A percentile compares a stretch with the other conserved stretches of the same genome.
phyloP scores from a whole-genome alignment of 495 filamentous ascomycete genomes.

The Mytilinidion resinicola region DNA sequence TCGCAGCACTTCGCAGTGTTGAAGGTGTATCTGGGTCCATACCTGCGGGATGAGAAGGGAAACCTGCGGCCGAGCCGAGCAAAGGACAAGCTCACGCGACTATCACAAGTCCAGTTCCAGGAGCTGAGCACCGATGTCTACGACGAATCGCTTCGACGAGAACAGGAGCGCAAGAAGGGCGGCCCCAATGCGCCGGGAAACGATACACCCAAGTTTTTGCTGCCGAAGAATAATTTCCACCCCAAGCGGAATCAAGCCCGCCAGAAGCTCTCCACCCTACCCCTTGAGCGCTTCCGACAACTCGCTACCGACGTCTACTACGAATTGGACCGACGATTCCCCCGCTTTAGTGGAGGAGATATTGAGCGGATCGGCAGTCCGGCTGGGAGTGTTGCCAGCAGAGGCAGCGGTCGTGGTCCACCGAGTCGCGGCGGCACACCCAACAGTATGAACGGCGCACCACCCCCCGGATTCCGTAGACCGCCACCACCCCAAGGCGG shows the following conservation, averaged over 20 bases:
- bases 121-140: constrained; percentile 97
- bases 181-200: constrained; percentile 45
- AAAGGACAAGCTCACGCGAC: constrained; percentile 81
- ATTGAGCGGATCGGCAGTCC: constrained; percentile 65
- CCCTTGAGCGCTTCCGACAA: constrained; percentile 76
- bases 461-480: constrained; percentile 15
- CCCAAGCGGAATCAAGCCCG: constrained; percentile 94
- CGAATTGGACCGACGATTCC: constrained; percentile 86
- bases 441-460: constrained; percentile 27
- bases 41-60: constrained; percentile 65
- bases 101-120: constrained; percentile 89
- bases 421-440: constrained; percentile 23
- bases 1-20: constrained; percentile 77
- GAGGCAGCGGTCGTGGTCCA: constrained; percentile 37
- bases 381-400: constrained; percentile 50
- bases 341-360: constrained; percentile 63
- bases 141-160: constrained; percentile 85
- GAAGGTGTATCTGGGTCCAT: constrained; percentile 65
- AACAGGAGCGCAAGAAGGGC: constrained; percentile 46
- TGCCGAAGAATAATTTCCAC: constrained; percentile 83
- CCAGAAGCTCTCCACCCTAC: constrained; percentile 84
- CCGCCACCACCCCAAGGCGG: constrained; percentile 10
- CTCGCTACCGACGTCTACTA: constrained; percentile 93
- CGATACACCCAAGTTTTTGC: constrained; percentile 59
- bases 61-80: constrained; percentile 76